These are phyloP conservation scores for Heracleum sosnowskyi DNA, from an alignment of 129 eudicot species.

Conservation along the genomic window DNA sequence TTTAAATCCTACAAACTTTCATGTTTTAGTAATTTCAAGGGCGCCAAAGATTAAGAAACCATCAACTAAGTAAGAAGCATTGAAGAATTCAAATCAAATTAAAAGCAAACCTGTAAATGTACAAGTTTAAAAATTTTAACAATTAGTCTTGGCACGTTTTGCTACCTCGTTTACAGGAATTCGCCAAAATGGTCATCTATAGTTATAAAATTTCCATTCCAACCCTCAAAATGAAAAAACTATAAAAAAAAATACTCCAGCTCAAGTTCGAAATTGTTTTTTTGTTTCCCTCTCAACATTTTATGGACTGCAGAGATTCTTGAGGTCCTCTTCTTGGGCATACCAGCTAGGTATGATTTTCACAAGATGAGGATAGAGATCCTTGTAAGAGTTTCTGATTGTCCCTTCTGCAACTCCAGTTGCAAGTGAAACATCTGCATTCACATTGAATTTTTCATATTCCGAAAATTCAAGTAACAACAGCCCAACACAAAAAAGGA, in stretches of 20 bases:
- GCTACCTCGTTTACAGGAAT: not conserved
- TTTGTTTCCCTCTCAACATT: not conserved
- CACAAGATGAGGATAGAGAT: conserved; percentile 63
- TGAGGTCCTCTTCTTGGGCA: conserved; percentile 78
- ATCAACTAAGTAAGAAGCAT: not conserved
- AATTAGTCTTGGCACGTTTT: not conserved
- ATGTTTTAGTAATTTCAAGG: not conserved
- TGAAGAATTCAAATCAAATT: not conserved
- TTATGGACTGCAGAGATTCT: conserved; percentile 82
- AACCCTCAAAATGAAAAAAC: not conserved
- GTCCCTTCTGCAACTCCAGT: conserved; percentile 93
- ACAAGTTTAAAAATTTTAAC: not conserved
- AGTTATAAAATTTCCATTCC: not conserved
- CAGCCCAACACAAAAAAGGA: not conserved
- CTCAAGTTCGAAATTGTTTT: not conserved
- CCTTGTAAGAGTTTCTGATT: conserved; percentile 69
- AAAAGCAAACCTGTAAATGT: not conserved
- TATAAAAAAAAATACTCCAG: not conserved
- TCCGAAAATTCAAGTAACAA: not conserved
- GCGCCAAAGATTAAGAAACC: not conserved
- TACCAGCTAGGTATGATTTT: conserved; percentile 84
- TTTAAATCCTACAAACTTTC: not conserved
- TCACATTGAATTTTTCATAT: conserved; percentile 10
- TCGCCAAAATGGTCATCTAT: not conserved
- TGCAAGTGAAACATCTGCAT: conserved; percentile 75